Base-by-base conservation (phyloP, 768 basidiomycete species). In the Sporobolomyces phaffii region DNA sequence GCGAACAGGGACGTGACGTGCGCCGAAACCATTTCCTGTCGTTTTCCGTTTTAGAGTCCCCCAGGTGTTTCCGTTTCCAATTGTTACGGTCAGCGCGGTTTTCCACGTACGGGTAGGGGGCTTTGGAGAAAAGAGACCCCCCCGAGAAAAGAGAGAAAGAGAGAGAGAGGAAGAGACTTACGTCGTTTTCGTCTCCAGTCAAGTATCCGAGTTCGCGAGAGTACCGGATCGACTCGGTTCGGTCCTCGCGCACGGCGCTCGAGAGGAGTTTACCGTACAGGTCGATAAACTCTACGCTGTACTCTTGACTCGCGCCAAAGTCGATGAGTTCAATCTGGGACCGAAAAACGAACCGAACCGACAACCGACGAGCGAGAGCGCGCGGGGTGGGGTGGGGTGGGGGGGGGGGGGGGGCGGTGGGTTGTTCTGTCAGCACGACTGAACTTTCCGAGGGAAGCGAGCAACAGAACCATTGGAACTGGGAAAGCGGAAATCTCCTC, bases 221-320 rank as follows among this genome's bases (percentile, higher is more conserved):
- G 83, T 84, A 86, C 24, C 84, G 80, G 22, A 83, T 78, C 73
- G 91, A 94, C 22, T 78, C 84, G 8, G 81, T 79, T 31, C 83
- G 78, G 77, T 96, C 88, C 34, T 84, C 85, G 0, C 76, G 75
- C 5, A 89, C 83, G 0, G 91, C 92, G 0, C 90, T 86, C 62
- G 82, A 81, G n/a, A 98, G 83, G n/a, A 99, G 82, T 18, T 79
- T 80, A 60, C 88, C 81, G 91, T 93, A 99, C 60, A 80, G 81
- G 76, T 92, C 88, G 79, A 96, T 91, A 76, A 98, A 99, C 61
- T 83, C 82, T 65, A 85, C 84, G 0, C 84, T 82, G 78, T 97
- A 99, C 72, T 85, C 86, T 29, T 92, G 83, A 0, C 91, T 91
- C 14, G 96, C 96, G 36, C 96, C 96, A 74, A 98, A 98, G 78